Evolutionary conservation across 305 asterid genomes (phyloP), one percentile per base, ranked within the genome.

Genomic region (Coffea humblotiana): DNA sequence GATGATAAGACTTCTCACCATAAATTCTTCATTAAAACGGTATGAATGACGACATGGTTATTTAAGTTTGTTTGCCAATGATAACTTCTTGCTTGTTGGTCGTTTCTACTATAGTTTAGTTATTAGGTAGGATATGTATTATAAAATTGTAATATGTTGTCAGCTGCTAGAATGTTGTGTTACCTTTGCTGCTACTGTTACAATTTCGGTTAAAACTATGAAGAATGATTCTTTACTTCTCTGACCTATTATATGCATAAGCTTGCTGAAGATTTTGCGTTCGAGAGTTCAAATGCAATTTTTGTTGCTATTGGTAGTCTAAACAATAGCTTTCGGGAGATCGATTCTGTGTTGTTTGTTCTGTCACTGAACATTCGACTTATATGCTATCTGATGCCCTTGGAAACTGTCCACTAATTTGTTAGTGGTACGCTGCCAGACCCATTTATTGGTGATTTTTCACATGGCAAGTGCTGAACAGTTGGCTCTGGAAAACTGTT

Each of bases 1-100:
- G 99, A 95, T 87, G 99, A 95, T 82, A 93, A 89, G 88, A 93
- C 98, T 81, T 93, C 99, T 4, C 97, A 92, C 37, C 86, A 88
- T 77, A 90, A 83, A 79, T 84, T 88, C 88, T 86, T 90, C 71
- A 37, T 95, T 66, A 92, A 86, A 72, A 92, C 92, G 95, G 98
- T 94, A 89, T 69, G 88, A 16, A 45, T 27, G 35, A 15, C 10
- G 43, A 19, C 70, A 10, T 67, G 77, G 60, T 68, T 32, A 25
- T 14, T 70, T 58, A 32, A 16, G 32, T 15, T 40, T 43, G 32
- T 75, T 74, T 80, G 65, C 37, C 43, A 40, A 11, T 47, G 48
- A 54, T 73, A 35, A 54, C 14, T 0, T 43, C 29, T 37, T 71
- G 32, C 14, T 37, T 71, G 27, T 43, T 2, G 75, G 1, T 71